Conservation (phyloP, 805 yeast genomes). For the Wickerhamomyces pijperi region DNA sequence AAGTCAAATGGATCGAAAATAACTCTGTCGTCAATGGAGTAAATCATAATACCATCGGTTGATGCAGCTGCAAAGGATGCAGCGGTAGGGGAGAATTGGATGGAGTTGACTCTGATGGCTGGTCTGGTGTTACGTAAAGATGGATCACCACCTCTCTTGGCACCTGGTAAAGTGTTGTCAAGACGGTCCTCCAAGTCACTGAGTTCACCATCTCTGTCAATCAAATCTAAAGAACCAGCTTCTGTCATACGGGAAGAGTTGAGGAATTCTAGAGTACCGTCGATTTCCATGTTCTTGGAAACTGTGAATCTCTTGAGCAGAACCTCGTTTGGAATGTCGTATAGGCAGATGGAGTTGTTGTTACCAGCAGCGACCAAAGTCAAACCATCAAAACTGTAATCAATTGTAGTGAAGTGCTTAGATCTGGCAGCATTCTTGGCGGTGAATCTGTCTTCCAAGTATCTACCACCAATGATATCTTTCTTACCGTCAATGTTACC, state of each 20-base stretch:
- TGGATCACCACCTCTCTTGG: conserved; percentile 58
- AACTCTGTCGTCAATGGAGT: conserved; percentile 62
- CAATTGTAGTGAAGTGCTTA: conserved; percentile 68
- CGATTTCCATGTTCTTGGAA: conserved; percentile 80
- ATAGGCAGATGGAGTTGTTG: conserved; percentile 81
- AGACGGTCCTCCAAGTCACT: conserved; percentile 77
- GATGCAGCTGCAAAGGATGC: conserved; percentile 89
- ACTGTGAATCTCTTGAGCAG: conserved; percentile 72
- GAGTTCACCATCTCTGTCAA: conserved; percentile 78
- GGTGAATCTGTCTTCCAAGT: conserved; percentile 69
- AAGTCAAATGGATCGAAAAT: conserved; percentile 91
- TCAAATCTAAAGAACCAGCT: conserved; percentile 71
- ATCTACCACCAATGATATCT: conserved; percentile 83
- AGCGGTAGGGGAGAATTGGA: conserved; percentile 83
- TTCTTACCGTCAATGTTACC: conserved; percentile 78
- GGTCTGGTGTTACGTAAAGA: conserved; percentile 69
- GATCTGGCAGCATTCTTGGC: conserved; percentile 76
- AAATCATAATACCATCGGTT: conserved; percentile 84
- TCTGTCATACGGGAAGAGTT: conserved; percentile 81
- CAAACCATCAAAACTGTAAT: conserved; percentile 83
- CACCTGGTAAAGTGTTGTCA: conserved; percentile 77
- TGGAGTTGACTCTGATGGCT: conserved; percentile 67
- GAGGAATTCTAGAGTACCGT: conserved; percentile 73
- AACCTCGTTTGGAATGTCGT: conserved; percentile 84
- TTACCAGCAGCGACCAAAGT: conserved; percentile 89